A percentile compares a stretch with the other conserved stretches of the same genome.
phyloP scores from a whole-genome alignment of 306 rosid species.

The Begonia masoniana region DNA sequence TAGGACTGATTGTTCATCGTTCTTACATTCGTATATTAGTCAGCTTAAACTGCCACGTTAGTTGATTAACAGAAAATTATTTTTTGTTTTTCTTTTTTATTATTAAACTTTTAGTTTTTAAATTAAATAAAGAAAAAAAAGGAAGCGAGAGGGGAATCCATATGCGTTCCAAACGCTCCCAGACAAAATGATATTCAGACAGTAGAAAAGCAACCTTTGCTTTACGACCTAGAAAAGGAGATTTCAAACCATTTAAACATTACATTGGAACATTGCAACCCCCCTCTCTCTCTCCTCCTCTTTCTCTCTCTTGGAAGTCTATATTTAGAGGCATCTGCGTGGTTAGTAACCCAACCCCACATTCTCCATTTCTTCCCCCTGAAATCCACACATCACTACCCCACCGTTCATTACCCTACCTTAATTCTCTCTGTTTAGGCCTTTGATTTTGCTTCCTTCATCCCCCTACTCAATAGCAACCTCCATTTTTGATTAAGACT shows the following conservation, averaged over 20 bases:
- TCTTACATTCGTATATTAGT: too few relatives aligned
- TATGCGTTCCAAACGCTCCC: slow-evolving; percentile 74
- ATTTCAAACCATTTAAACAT: slow-evolving; percentile 50
- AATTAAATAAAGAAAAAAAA: too few relatives aligned
- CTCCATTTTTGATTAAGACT: slow-evolving; percentile 7
- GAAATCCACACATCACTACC: slow-evolving; percentile 2
- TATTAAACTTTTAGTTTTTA: too few relatives aligned
- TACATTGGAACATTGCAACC: too few relatives aligned
- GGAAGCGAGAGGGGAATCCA: slow-evolving; percentile 43
- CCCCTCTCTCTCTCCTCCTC: not conserved
- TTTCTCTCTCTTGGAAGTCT: not conserved
- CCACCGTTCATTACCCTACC: slow-evolving; percentile 13
- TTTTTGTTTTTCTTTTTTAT: too few relatives aligned
- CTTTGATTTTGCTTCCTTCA: slow-evolving; percentile 4
- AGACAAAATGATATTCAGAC: slow-evolving; percentile 83
- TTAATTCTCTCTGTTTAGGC: slow-evolving; percentile 4
- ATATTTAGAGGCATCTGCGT: slow-evolving; percentile 9
- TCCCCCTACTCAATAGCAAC: slow-evolving; percentile 4
- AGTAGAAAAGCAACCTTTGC: slow-evolving; percentile 65
- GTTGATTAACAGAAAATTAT: too few relatives aligned
- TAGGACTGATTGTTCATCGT: too few relatives aligned
- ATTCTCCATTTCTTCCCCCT: not conserved
- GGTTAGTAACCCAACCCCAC: slow-evolving; percentile 4
- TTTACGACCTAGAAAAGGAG: slow-evolving; percentile 96
- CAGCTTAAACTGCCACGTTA: too few relatives aligned